phyloP scores from a whole-genome alignment of 2,329 filamentous ascomycete genomes.

The Aureobasidium mangrovei region DNA sequence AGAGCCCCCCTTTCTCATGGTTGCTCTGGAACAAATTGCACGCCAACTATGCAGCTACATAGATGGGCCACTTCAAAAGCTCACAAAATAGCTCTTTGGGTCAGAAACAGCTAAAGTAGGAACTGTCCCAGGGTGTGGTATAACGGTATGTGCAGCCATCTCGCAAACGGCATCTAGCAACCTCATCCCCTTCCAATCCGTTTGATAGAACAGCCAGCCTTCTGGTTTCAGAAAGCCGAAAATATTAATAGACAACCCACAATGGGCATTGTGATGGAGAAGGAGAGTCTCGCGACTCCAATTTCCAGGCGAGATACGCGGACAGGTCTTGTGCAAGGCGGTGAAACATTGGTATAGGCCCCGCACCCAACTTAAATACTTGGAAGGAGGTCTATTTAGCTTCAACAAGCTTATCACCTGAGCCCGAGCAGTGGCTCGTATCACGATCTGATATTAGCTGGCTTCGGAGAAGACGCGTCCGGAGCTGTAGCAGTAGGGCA shows the following conservation, averaged over 20 bases:
- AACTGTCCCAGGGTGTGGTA: slow-evolving; percentile 5
- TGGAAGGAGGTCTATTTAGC: slow-evolving; percentile 1
- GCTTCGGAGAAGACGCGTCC: background rate
- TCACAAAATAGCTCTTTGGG: background rate
- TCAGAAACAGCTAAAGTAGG: background rate
- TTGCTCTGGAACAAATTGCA: slow-evolving; percentile 1
- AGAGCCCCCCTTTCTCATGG: background rate
- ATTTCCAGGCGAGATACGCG: slow-evolving; percentile 1
- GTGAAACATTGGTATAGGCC: background rate
- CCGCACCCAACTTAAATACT: background rate
- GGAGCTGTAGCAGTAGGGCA: background rate
- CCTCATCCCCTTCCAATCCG: slow-evolving; percentile 5
- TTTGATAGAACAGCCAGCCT: background rate
- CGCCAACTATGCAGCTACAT: slow-evolving; percentile 11
- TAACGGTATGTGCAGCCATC: background rate
- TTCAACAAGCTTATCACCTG: slow-evolving; percentile 2
- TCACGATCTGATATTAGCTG: background rate
- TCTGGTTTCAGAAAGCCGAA: background rate
- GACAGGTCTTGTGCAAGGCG: slow-evolving; percentile 7
- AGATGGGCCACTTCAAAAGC: background rate
- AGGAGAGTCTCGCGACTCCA: slow-evolving; percentile 4
- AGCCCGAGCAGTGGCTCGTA: background rate
- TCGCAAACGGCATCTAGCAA: slow-evolving; percentile 4
- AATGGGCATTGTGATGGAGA: background rate
- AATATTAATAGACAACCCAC: slow-evolving; percentile 1